Percentiles rank a stretch among this genome's conserved stretches.
Evolutionary conservation across 2,329 filamentous ascomycete species (phyloP).

Genomic region (Metarhizium robertsii): DNA sequence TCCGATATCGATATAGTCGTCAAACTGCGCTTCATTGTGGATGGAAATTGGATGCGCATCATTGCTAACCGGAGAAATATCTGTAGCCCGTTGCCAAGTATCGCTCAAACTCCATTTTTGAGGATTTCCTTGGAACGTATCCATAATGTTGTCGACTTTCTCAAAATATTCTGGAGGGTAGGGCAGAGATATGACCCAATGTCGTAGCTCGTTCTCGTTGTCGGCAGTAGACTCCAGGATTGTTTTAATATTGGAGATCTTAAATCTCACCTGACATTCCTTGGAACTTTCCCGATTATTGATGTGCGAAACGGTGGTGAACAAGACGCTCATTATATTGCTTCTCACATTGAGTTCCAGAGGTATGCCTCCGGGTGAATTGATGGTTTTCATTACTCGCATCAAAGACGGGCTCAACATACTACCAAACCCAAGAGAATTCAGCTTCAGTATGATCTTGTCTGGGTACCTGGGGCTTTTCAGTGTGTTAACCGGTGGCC

Average conservation of each 20-base stretch:
- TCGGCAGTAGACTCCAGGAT: constrained; percentile 23
- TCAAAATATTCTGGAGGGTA: constrained; percentile 40
- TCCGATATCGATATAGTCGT: constrained; percentile 39
- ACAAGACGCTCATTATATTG: constrained; percentile 21
- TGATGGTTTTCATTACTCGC: constrained; percentile 43
- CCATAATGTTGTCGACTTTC: constrained; percentile 21
- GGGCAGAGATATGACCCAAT: constrained; percentile 37
- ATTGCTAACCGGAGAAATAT: constrained; percentile 29
- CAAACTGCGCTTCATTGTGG: constrained; percentile 22
- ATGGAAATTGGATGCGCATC: constrained; percentile 28
- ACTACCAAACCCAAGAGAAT: constrained; percentile 52
- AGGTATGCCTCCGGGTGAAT: constrained; percentile 10
- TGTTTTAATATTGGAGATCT: constrained; percentile 35
- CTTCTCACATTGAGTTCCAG: constrained; percentile 21
- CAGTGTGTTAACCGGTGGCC: not conserved
- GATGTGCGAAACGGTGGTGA: constrained; percentile 14
- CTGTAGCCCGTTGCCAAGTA: constrained; percentile 39
- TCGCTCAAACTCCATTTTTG: constrained; percentile 31
- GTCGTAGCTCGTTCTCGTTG: constrained; percentile 18
- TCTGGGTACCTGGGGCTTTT: constrained; percentile 15
- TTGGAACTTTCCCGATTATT: constrained; percentile 8
- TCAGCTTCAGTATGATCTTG: constrained; percentile 31
- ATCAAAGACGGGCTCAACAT: constrained; percentile 44
- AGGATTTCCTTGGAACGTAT: constrained; percentile 22
- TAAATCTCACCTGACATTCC: constrained; percentile 32